phyloP scores from a whole-genome alignment of 371 early-diverging fungal genomes.

The Lichtheimia corymbifera region DNA sequence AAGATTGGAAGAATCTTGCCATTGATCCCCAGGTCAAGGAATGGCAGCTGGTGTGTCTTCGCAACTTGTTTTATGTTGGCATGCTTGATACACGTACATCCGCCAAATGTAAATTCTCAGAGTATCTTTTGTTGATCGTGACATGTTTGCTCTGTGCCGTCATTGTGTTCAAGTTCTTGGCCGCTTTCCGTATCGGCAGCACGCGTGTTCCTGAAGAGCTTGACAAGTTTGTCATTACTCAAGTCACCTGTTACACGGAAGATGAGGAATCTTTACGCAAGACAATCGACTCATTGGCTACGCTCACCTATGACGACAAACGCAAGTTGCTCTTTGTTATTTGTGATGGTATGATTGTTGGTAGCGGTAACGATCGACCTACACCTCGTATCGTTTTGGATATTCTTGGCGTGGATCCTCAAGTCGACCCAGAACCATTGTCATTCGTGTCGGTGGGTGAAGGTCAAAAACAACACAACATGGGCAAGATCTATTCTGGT shows the following conservation, averaged over 20 bases:
- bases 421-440: slow-evolving; percentile 78
- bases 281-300: slow-evolving; percentile 94
- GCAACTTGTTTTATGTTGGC: slow-evolving; percentile 86
- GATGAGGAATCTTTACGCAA: slow-evolving; percentile 89
- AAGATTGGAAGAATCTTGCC: slow-evolving; percentile 48
- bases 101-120: slow-evolving; percentile 82
- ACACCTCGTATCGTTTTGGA: slow-evolving; percentile 95
- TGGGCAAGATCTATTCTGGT: slow-evolving; percentile 96
- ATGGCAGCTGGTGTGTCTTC: slow-evolving; percentile 66
- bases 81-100: slow-evolving; percentile 83
- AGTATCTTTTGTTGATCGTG: slow-evolving; percentile 79
- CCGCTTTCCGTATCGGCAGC: slow-evolving; percentile 85
- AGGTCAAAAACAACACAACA: slow-evolving; percentile 85
- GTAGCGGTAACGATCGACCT: slow-evolving; percentile 90
- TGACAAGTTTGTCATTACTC: slow-evolving; percentile 89
- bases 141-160: slow-evolving; percentile 79
- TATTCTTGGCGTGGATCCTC: slow-evolving; percentile 82
- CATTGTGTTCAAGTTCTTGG: slow-evolving; percentile 88
- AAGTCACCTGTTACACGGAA: slow-evolving; percentile 98
- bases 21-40: slow-evolving; percentile 29
- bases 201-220: slow-evolving; percentile 80
- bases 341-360: slow-evolving; percentile 89
- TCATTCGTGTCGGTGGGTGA: slow-evolving; percentile 87
- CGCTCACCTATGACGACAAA: slow-evolving; percentile 90
- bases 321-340: slow-evolving; percentile 92